phyloP scores from a whole-genome alignment of 257 asterid species.

The Agastache rugosa region DNA sequence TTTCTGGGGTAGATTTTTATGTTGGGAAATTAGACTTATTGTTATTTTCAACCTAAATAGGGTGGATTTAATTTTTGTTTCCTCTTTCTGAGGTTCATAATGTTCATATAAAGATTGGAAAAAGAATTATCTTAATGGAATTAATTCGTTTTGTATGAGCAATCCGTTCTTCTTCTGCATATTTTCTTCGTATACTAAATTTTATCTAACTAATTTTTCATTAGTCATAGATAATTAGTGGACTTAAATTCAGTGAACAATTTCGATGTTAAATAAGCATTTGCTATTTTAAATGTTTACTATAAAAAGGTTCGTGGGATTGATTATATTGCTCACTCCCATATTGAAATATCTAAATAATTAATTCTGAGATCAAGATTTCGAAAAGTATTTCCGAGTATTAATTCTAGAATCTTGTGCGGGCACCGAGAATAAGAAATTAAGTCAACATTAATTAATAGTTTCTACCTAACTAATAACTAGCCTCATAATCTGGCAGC shows the following conservation, averaged over 20 bases:
- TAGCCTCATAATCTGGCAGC: not conserved
- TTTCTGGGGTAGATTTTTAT: not conserved
- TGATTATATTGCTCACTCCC: not conserved
- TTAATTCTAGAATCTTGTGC: slow-evolving; percentile 13
- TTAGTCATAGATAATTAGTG: slow-evolving; percentile 17
- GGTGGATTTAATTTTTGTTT: not conserved
- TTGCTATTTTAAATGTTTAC: not conserved
- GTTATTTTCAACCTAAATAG: not conserved
- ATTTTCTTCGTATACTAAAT: not conserved
- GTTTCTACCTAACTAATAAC: not conserved
- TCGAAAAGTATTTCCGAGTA: not conserved
- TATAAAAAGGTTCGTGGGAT: not conserved
- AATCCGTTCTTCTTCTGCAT: not conserved
- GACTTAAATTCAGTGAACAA: not conserved
- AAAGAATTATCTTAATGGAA: not conserved
- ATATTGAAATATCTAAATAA: not conserved
- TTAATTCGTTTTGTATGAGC: not conserved
- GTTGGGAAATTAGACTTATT: not conserved
- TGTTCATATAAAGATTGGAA: not conserved
- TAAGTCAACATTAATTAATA: not conserved
- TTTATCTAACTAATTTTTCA: not conserved
- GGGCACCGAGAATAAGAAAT: not conserved
- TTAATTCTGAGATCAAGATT: not conserved
- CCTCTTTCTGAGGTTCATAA: slow-evolving; percentile 1
- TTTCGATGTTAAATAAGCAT: not conserved